Conservation (phyloP, 1,139 yeast genomes). For the Lodderomyces jiufengensis region DNA sequence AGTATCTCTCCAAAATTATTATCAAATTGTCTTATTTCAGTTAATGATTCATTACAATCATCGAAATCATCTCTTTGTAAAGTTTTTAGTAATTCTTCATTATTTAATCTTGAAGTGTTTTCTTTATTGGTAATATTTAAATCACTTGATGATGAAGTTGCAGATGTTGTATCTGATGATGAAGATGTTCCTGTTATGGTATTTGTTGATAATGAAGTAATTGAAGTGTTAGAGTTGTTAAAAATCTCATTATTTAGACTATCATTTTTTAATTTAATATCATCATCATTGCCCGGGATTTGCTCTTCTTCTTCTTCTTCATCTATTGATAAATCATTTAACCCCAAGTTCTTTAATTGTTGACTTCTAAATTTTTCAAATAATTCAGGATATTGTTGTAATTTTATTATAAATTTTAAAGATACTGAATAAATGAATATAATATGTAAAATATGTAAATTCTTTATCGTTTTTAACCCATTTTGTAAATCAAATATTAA, state of each 20-base stretch:
- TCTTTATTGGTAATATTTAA: neutral
- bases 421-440: slow-evolving; percentile 29
- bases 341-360: slow-evolving; percentile 22
- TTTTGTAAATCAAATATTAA: slow-evolving; percentile 31
- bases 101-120: no score
- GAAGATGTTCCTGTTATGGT: neutral
- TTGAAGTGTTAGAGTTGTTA: neutral
- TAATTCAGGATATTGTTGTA: slow-evolving; percentile 26
- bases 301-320: slow-evolving; percentile 2
- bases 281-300: neutral
- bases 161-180: neutral
- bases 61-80: neutral
- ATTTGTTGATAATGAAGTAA: neutral
- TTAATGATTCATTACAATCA: neutral
- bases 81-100: no score
- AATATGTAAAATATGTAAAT: slow-evolving; percentile 37
- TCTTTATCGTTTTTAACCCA: slow-evolving; percentile 31
- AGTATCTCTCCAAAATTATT: neutral
- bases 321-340: slow-evolving; percentile 1
- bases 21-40: neutral
- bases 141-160: neutral
- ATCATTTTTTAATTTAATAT: neutral
- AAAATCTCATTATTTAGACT: neutral
- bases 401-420: slow-evolving; percentile 31
- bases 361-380: slow-evolving; percentile 24